Conservation (phyloP, 768 basidiomycete species). For the Mycena sanguinolenta region DNA sequence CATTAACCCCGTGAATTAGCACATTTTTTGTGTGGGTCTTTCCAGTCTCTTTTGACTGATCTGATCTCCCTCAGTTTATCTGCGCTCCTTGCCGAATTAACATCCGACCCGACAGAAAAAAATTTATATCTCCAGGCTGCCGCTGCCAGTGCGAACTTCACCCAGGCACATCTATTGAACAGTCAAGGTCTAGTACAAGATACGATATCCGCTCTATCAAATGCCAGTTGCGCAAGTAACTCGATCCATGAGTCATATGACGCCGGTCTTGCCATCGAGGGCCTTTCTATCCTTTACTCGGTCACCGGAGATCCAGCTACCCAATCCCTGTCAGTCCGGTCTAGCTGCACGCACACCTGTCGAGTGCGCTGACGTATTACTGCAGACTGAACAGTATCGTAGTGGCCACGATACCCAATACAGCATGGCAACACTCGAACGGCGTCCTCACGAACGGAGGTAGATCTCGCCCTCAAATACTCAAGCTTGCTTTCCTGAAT, state of each 20-base stretch:
- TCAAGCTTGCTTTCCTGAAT: background rate
- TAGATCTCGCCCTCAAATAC: background rate
- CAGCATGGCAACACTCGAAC: background rate
- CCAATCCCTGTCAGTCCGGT: background rate
- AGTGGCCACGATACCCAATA: slow-evolving; percentile 3
- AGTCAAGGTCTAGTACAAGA: slow-evolving; percentile 14
- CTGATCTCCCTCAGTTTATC: slow-evolving; percentile 6
- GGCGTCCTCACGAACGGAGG: background rate
- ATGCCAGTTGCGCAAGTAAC: slow-evolving; percentile 1
- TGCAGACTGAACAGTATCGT: slow-evolving; percentile 12
- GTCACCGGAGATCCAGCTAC: slow-evolving; percentile 13
- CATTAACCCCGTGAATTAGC: background rate
- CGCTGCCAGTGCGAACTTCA: slow-evolving; percentile 4
- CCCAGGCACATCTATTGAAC: background rate
- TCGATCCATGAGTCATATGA: background rate
- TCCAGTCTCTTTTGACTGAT: background rate
- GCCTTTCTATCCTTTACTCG: slow-evolving; percentile 18
- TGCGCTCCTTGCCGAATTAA: slow-evolving; percentile 29
- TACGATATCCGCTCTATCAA: background rate
- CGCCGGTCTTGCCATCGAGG: slow-evolving; percentile 21
- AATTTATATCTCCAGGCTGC: slow-evolving; percentile 23
- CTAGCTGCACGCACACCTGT: too few species aligned
- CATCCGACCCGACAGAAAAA: slow-evolving; percentile 14
- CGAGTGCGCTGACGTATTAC: too few species aligned
- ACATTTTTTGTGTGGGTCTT: slow-evolving; percentile 13